Evolutionary conservation across 768 basidiomycete species (phyloP).

Genomic region (Naganishia antarctica): DNA sequence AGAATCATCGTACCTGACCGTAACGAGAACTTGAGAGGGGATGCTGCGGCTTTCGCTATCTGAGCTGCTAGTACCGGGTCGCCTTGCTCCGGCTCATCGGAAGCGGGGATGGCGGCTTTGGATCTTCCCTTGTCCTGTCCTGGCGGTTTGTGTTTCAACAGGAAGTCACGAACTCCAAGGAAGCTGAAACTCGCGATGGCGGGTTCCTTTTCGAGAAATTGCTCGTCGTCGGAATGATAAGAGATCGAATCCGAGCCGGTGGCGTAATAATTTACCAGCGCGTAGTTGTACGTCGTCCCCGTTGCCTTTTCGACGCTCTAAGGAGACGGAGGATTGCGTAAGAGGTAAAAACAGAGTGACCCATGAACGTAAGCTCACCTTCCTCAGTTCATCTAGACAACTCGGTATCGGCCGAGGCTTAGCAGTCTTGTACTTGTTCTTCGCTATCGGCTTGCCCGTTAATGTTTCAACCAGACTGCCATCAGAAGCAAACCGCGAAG

Average conservation of each 20-base stretch:
- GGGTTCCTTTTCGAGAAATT: slow-evolving; percentile 46
- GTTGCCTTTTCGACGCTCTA: slow-evolving; percentile 41
- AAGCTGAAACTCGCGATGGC: slow-evolving; percentile 48
- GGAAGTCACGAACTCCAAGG: slow-evolving; percentile 43
- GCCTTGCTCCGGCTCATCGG: not conserved
- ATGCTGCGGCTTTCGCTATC: not conserved
- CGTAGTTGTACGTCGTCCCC: slow-evolving; percentile 46
- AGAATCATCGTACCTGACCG: slow-evolving; percentile 45
- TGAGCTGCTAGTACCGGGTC: not conserved
- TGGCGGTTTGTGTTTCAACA: slow-evolving; percentile 41
- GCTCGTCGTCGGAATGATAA: slow-evolving; percentile 46
- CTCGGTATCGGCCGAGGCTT: slow-evolving; percentile 44
- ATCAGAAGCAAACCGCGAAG: slow-evolving; percentile 21
- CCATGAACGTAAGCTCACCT: slow-evolving; percentile 26
- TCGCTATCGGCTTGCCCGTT: slow-evolving; percentile 21
- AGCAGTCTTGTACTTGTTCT: slow-evolving; percentile 40
- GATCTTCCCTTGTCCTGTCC: slow-evolving; percentile 33
- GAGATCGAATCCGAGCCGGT: slow-evolving; percentile 46
- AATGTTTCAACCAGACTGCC: slow-evolving; percentile 4
- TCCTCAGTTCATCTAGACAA: slow-evolving; percentile 37
- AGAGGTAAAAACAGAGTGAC: too few species aligned
- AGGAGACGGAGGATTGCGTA: not conserved
- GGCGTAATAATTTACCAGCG: slow-evolving; percentile 47
- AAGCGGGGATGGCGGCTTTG: too few species aligned
- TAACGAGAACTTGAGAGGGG: slow-evolving; percentile 38